Evolutionary conservation across 768 basidiomycete genomes (phyloP).

Genomic region (Amyloporia xantha): DNA sequence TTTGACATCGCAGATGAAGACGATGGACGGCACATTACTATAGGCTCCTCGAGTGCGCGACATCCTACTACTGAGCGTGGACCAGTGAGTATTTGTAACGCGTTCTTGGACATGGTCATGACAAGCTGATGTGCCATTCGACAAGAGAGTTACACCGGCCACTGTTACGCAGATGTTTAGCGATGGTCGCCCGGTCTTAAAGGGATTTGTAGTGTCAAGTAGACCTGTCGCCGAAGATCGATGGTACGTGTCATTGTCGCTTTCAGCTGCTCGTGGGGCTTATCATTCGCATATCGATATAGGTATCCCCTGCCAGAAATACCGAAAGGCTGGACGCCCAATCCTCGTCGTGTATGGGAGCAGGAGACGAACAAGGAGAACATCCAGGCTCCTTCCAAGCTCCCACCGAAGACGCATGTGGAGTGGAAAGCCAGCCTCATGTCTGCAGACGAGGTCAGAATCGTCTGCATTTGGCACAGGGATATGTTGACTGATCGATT

Average conservation of each 20-base stretch:
- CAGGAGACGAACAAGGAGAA: conserved; percentile 33
- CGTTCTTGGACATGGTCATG: too few species aligned
- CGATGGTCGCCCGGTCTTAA: conserved; percentile 67
- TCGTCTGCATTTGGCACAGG: too few species aligned
- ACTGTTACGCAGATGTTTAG: conserved; percentile 42
- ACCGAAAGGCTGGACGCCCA: conserved; percentile 78
- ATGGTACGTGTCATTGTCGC: conserved; percentile 42
- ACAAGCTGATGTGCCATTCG: conserved; percentile 7
- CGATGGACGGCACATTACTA: conserved; percentile 49
- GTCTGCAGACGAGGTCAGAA: conserved; percentile 68
- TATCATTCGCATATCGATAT: conserved; percentile 2
- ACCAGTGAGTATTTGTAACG: conserved; percentile 3
- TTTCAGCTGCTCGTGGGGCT: too few species aligned
- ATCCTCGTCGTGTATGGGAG: conserved; percentile 76
- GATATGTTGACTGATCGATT: too few species aligned
- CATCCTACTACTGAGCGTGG: conserved; percentile 1
- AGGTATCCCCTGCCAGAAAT: conserved; percentile 85
- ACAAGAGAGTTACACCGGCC: conserved; percentile 13
- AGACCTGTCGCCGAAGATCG: conserved; percentile 63
- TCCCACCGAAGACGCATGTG: conserved; percentile 29
- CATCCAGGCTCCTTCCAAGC: conserved; percentile 10
- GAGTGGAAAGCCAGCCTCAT: conserved; percentile 51
- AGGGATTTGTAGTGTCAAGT: conserved; percentile 69
- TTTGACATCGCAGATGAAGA: conserved; percentile 61
- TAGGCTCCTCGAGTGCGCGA: conserved; percentile 27